Evolutionary conservation across 257 asterid genomes (phyloP).

Genomic region (Capsicum rhomboideum): DNA sequence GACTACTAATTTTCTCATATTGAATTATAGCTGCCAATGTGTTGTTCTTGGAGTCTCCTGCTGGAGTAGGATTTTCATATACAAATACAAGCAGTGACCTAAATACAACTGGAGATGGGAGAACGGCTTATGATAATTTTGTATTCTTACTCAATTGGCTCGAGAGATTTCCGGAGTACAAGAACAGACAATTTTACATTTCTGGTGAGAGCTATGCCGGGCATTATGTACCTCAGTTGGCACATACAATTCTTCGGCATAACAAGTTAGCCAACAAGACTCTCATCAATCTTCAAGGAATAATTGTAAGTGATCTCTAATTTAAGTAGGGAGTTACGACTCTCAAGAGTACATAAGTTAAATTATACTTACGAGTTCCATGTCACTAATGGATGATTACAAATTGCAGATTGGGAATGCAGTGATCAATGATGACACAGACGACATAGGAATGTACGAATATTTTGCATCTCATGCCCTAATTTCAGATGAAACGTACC

Average conservation of each 20-base stretch:
- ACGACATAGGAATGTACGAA: not conserved
- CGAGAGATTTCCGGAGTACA: constrained; percentile 36
- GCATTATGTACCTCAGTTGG: constrained; percentile 39
- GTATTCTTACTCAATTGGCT: constrained; percentile 38
- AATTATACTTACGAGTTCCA: not conserved
- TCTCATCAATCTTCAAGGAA: constrained; percentile 31
- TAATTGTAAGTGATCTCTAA: constrained; percentile 22
- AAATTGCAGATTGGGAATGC: constrained; percentile 18
- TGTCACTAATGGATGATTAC: not conserved
- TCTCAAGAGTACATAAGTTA: not conserved
- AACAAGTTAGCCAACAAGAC: constrained; percentile 12
- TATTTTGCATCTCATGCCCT: constrained; percentile 2
- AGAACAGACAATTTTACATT: constrained; percentile 26
- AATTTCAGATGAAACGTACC: constrained; percentile 12
- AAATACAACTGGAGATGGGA: constrained; percentile 17
- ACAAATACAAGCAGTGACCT: constrained; percentile 31
- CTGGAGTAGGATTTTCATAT: constrained; percentile 47
- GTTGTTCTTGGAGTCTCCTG: constrained; percentile 42
- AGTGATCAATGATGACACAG: not conserved
- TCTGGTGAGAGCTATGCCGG: constrained; percentile 45
- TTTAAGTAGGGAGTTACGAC: not conserved
- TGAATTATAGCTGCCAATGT: constrained; percentile 29
- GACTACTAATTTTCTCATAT: not conserved
- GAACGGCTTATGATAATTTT: constrained; percentile 30
- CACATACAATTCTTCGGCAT: constrained; percentile 14